Conservation (phyloP, 441 rosid genomes). For the Adansonia rubrostipa region DNA sequence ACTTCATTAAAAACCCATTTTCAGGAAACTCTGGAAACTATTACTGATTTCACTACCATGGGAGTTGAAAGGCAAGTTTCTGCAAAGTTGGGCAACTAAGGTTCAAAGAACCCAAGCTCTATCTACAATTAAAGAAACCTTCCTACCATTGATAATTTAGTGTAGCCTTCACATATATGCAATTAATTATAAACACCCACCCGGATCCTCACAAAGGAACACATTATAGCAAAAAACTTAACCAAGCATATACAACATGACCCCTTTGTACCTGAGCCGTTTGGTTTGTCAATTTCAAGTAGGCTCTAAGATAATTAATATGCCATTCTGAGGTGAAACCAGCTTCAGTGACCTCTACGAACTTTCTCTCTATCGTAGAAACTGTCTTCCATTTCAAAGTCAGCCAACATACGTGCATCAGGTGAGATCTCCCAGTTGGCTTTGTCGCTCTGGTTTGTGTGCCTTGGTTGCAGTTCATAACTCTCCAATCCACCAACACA, state of each 20-base stretch:
- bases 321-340: neutral
- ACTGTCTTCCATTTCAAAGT: constrained; percentile 49
- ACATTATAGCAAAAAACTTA: constrained; percentile 27
- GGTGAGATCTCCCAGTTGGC: constrained; percentile 56
- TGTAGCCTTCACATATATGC: constrained; percentile 17
- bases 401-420: constrained; percentile 40
- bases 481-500: constrained; percentile 42
- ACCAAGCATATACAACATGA: too few species aligned
- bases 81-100: neutral
- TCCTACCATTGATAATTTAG: constrained; percentile 22
- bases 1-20: neutral
- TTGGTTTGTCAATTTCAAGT: constrained; percentile 20
- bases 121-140: constrained; percentile 16
- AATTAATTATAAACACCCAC: constrained; percentile 29
- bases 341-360: constrained; percentile 33
- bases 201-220: constrained; percentile 28
- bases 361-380: constrained; percentile 37
- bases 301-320: constrained; percentile 6
- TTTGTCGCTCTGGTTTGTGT: constrained; percentile 36
- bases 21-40: neutral
- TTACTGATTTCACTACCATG: neutral
- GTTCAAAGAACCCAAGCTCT: constrained; percentile 8
- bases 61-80: neutral
- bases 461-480: constrained; percentile 53
- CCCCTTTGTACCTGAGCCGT: neutral